Base-by-base conservation (phyloP, 768 basidiomycete genomes). In the Tulasnella sp. region DNA sequence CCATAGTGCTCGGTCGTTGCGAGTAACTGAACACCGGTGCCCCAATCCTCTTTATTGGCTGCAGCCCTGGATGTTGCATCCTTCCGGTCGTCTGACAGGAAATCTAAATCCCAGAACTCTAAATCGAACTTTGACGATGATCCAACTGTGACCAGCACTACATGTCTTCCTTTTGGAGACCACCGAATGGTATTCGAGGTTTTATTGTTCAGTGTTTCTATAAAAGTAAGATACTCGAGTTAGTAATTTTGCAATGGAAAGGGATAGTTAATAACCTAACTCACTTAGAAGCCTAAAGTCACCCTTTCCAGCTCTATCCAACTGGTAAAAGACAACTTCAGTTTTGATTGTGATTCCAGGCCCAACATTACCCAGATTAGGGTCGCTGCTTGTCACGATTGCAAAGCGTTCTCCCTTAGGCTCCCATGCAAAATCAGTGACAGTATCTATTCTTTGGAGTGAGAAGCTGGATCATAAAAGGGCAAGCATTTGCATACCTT, bases 101-200 rank as follows among this genome's bases (percentile, higher is more conserved):
- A 92, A 69, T 99, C 95, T 37, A 96, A 73, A 66, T 99, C 95
- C 91, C 88, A 99, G 69, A 98, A 99, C 64, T 98, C 93, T 25
- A 99, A 74, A 66, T 96, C 95, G 7, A 89, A 98, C 69, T 98
- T 98, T 60, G 76, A 80, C 9, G 88, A 83, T 7, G 88, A 92
- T 24, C 93, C 95, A 52, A 98, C 85, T 35, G 92, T 98, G 20
- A 92, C 92, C 54, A 98, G 77, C 47, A 95, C 85, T 53, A 93
- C 85, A 68, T 96, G 90, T 37, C 93, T 83, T 48, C 95, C 95
- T 47, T 86, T 81, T 33, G 95, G 92, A 12, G 90, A 91, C 95
- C 95, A 99, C 45, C 87, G 79, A 60, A 96, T 83, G 32, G 87
- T 86, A 68, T 98, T 98, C 64, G 81, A 87, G 27, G 86, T 89